phyloP scores from a whole-genome alignment of 768 basidiomycete genomes.

The Psilocybe subaeruginosa region DNA sequence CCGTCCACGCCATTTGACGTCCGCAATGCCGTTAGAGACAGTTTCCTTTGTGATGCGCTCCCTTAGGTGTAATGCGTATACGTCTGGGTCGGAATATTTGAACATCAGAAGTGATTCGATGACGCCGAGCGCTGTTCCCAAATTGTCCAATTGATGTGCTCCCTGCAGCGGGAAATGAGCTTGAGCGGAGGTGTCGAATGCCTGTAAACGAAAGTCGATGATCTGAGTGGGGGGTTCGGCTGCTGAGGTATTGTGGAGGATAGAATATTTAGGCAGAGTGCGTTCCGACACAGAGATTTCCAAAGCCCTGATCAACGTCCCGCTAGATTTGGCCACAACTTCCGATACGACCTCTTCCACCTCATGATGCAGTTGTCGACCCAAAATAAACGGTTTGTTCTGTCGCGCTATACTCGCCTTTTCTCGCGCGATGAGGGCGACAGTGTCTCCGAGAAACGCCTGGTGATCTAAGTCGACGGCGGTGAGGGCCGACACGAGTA shows the following conservation, averaged over 20 bases:
- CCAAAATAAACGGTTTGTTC: constrained; percentile 67
- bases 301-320: constrained; percentile 35
- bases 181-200: constrained; percentile 46
- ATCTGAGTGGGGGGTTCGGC: constrained; percentile 35
- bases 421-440: constrained; percentile 75
- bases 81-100: background rate
- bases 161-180: constrained; percentile 73
- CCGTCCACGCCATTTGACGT: constrained; percentile 79
- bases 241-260: constrained; percentile 2
- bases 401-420: constrained; percentile 81
- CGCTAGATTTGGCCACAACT: constrained; percentile 44
- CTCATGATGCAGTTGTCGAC: constrained; percentile 55
- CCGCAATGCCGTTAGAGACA: constrained; percentile 59
- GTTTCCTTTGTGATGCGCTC: constrained; percentile 48
- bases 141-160: constrained; percentile 83
- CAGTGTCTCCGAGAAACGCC: constrained; percentile 79
- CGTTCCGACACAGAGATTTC: constrained; percentile 41
- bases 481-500: constrained; percentile 83
- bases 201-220: constrained; percentile 44
- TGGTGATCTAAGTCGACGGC: constrained; percentile 94
- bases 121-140: constrained; percentile 67
- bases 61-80: constrained; percentile 15
- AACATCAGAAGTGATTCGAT: constrained; percentile 54
- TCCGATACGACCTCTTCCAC: constrained; percentile 47
- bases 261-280: constrained; percentile 4